Conservation (phyloP, 169 alveolate genomes). For the Cryptosporidium baileyi region DNA sequence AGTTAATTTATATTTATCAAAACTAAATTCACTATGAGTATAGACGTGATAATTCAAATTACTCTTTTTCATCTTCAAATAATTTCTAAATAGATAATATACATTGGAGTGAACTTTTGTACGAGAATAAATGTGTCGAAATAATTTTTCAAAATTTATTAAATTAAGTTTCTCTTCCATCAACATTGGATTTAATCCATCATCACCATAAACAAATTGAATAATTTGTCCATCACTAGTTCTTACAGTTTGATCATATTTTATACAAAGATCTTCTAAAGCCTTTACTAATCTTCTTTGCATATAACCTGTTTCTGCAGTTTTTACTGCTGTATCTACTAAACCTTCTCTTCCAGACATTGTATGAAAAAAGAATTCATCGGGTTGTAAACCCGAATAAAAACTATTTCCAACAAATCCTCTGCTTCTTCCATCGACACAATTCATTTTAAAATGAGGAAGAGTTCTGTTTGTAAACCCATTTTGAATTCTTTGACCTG, state of each 20-base stretch:
- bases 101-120: slow-evolving; percentile 40
- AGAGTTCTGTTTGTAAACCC: slow-evolving; percentile 96
- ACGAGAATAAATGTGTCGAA: slow-evolving; percentile 70
- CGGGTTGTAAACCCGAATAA: slow-evolving; percentile 90
- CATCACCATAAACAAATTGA: slow-evolving; percentile 98
- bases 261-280: slow-evolving; percentile 94
- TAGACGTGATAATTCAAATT: not conserved
- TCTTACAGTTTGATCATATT: slow-evolving; percentile 95
- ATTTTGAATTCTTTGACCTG: slow-evolving; percentile 93
- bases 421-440: slow-evolving; percentile 93
- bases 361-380: slow-evolving; percentile 99
- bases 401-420: slow-evolving; percentile 97
- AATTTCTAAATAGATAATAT: not conserved
- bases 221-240: slow-evolving; percentile 94
- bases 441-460: slow-evolving; percentile 94
- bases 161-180: slow-evolving; percentile 84
- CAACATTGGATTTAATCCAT: slow-evolving; percentile 91
- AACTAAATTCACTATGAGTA: not conserved
- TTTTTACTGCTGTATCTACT: slow-evolving; percentile 98
- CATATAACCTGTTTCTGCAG: slow-evolving; percentile 99
- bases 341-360: slow-evolving; percentile 99
- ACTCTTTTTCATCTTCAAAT: not conserved
- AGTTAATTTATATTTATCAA: not conserved
- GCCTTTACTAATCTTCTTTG: slow-evolving; percentile 96
- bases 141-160: slow-evolving; percentile 79